phyloP scores from a whole-genome alignment of 352 stramenopile species.

The Pythium phragmitis region DNA sequence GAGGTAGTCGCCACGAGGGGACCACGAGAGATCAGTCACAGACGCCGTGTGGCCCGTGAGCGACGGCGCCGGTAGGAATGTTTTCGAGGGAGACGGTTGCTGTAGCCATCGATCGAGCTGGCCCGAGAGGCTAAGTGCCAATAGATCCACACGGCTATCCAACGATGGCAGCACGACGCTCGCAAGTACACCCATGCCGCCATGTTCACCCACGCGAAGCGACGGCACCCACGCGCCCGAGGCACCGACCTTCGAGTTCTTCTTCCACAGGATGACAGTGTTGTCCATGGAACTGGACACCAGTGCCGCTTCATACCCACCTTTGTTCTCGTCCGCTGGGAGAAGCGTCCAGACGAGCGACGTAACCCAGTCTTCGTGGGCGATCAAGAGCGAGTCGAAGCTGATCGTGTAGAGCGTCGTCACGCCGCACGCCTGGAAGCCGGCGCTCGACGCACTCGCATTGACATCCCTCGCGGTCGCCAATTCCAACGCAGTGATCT shows the following conservation, averaged over 20 bases:
- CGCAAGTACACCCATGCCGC: slow-evolving; percentile 51
- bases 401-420: slow-evolving; percentile 40
- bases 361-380: slow-evolving; percentile 83
- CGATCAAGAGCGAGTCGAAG: slow-evolving; percentile 68
- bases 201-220: slow-evolving; percentile 56
- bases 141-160: slow-evolving; percentile 40
- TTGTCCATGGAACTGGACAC: slow-evolving; percentile 82
- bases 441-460: slow-evolving; percentile 25
- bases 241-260: slow-evolving; percentile 16
- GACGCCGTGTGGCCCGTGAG: slow-evolving; percentile 54
- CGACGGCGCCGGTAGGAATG: slow-evolving; percentile 50
- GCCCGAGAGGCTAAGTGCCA: slow-evolving; percentile 60
- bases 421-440: slow-evolving; percentile 33
- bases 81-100: slow-evolving; percentile 41
- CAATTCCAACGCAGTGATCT: slow-evolving; percentile 25
- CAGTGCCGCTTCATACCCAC: slow-evolving; percentile 22
- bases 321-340: neutral
- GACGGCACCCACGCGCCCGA: slow-evolving; percentile 42
- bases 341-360: slow-evolving; percentile 55
- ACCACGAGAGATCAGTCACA: slow-evolving; percentile 73
- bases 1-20: slow-evolving; percentile 55
- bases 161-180: slow-evolving; percentile 34
- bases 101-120: slow-evolving; percentile 72
- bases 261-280: slow-evolving; percentile 63
- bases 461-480: neutral